phyloP scores from a whole-genome alignment of 495 filamentous ascomycete genomes.

The Aeminium ludgeri region DNA sequence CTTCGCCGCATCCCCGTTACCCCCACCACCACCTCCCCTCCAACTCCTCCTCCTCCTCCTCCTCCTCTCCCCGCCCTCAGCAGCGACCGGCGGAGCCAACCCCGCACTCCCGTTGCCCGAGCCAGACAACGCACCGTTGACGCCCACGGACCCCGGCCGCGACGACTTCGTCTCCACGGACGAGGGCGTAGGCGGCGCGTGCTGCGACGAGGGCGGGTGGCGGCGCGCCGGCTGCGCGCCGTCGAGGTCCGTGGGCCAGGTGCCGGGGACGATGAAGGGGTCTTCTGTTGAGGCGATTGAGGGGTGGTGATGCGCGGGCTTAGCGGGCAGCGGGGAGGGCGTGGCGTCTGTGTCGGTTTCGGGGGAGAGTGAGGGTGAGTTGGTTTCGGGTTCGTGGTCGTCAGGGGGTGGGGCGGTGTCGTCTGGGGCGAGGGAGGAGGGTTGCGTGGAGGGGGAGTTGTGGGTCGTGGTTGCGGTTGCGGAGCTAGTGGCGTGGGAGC shows the following conservation, averaged over 20 bases:
- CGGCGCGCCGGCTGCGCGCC: constrained; percentile 4
- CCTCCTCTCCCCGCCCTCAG: too few species aligned
- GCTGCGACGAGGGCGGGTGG: too few species aligned
- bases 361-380: too few species aligned
- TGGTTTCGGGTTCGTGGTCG: neutral
- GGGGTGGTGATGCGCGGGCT: too few species aligned
- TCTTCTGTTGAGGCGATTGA: constrained; percentile 11
- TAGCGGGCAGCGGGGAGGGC: too few species aligned
- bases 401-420: constrained; percentile 3
- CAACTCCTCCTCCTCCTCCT: constrained; percentile 3
- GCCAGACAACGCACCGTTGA: too few species aligned
- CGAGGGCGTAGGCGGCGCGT: neutral
- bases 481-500: constrained; percentile 13
- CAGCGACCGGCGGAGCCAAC: too few species aligned
- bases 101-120: too few species aligned
- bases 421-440: constrained; percentile 10
- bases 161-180: constrained; percentile 3
- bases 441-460: constrained; percentile 10
- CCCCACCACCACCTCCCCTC: too few species aligned
- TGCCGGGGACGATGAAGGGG: constrained; percentile 12
- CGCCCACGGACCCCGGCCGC: too few species aligned
- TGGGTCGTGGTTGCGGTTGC: constrained; percentile 12
- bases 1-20: neutral
- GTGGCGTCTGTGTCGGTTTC: too few species aligned
- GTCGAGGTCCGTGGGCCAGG: constrained; percentile 10